phyloP scores from a whole-genome alignment of 345 rosid species.

The Sonneratia alba region DNA sequence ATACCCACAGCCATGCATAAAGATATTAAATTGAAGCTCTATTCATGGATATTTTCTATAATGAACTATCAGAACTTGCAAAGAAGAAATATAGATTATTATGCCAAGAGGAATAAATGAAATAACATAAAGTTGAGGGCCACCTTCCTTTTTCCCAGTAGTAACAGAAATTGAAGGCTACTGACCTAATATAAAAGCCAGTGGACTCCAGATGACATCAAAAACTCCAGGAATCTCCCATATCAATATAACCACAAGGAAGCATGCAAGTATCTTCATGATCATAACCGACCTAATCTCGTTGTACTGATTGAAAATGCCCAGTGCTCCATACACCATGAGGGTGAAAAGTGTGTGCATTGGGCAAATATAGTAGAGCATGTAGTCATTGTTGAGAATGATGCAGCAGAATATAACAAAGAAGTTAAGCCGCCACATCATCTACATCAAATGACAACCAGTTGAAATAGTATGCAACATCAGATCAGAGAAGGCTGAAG shows the following conservation, averaged over 20 bases:
- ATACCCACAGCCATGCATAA: neutral
- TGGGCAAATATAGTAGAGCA: slow-evolving; percentile 94
- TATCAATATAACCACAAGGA: slow-evolving; percentile 68
- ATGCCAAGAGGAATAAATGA: neutral
- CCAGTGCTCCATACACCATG: slow-evolving; percentile 93
- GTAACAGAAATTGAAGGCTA: slow-evolving; percentile 8
- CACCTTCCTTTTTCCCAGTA: neutral
- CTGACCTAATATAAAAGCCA: slow-evolving; percentile 60
- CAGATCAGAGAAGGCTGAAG: neutral
- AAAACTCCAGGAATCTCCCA: slow-evolving; percentile 97
- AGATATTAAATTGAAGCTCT: neutral
- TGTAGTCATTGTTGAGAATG: slow-evolving; percentile 87
- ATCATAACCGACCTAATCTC: slow-evolving; percentile 89
- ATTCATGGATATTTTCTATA: neutral
- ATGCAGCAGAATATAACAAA: slow-evolving; percentile 83
- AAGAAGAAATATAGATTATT: neutral
- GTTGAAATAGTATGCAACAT: neutral
- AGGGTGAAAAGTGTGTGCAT: slow-evolving; percentile 96
- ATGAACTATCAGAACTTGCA: neutral
- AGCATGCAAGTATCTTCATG: slow-evolving; percentile 69
- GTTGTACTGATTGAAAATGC: slow-evolving; percentile 71
- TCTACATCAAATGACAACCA: slow-evolving; percentile 42
- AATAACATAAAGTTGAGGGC: neutral
- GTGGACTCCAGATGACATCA: slow-evolving; percentile 70
- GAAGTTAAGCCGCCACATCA: slow-evolving; percentile 99